Base-by-base conservation (phyloP, 225 moss, liverwort and hornwort species). In the Anthoceros angustus region DNA sequence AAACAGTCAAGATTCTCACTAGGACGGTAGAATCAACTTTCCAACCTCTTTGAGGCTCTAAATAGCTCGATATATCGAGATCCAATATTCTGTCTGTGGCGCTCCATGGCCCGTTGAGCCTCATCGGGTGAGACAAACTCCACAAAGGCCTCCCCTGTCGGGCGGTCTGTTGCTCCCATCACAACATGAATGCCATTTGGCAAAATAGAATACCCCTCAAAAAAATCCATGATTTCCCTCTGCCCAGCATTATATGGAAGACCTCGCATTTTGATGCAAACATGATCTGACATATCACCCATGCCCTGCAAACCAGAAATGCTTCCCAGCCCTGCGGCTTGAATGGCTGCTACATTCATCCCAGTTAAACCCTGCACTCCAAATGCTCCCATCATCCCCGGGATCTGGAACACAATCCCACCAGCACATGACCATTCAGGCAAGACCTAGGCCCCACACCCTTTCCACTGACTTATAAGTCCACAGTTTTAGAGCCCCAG, bases 71-170 rank as follows among this genome's bases (percentile, higher is more conserved):
- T 92, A 62, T 92, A 98, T 15, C 98, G 92, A 49, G 98, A 98
- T 42, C 98, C 98, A 64, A 98, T 98, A 72, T 98, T 98, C 77
- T 98, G 92, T 67, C 98, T 80, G 71, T 98, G 98, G 32, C 92
- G 98, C 84, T 98, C 98, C 98, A 98, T 98, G n/a, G 86, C 98
- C 66, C 92, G 87, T 79, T 92, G 98, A 39, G 98, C 86, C 83
- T 98, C 98, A 25, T 98, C 92, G 23, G 98, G 72, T 41, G 92
- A 81, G 24, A 87, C 80, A 65, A 98, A 98, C 80, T 98, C 98
- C 77, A 98, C 98, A 73, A 98, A 98, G 20, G 92, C 92, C 81
- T 98, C 98, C 69, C 98, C 89, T 43, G 98, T 98, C 40, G 98
- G 98, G 72, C 98, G 92, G 75, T 98, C 92, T 73, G 98, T 98